Conservation (phyloP, 129 eudicot genomes). For the Erigeron canadensis region DNA sequence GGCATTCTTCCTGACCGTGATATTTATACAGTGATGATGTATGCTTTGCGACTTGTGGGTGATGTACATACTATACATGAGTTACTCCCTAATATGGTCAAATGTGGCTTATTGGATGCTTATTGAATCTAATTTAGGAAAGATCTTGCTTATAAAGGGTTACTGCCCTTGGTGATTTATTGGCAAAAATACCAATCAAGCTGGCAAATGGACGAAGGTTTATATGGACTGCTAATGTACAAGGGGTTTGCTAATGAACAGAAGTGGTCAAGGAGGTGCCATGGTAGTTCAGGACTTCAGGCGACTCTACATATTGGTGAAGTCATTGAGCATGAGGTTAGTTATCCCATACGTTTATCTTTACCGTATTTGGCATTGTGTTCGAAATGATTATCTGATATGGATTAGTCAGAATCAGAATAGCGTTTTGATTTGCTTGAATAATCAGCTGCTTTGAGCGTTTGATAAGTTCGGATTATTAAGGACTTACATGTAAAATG, state of each 20-base stretch:
- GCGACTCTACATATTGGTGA: slow-evolving; percentile 88
- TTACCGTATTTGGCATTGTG: neutral
- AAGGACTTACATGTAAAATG: too few species aligned
- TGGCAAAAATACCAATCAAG: neutral
- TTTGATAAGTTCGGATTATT: too few species aligned
- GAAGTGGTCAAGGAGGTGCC: slow-evolving; percentile 68
- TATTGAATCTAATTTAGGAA: slow-evolving; percentile 20
- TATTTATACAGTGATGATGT: slow-evolving; percentile 47
- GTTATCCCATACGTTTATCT: slow-evolving; percentile 9
- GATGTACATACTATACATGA: slow-evolving; percentile 38
- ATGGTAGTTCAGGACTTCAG: slow-evolving; percentile 74
- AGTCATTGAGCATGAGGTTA: slow-evolving; percentile 93
- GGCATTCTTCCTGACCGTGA: slow-evolving; percentile 56
- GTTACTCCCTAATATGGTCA: slow-evolving; percentile 45
- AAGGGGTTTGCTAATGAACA: slow-evolving; percentile 86
- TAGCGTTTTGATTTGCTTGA: neutral
- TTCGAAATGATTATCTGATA: neutral
- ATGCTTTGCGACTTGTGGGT: slow-evolving; percentile 42
- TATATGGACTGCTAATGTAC: too few species aligned
- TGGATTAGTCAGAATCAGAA: neutral
- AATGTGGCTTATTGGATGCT: slow-evolving; percentile 48
- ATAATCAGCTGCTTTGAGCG: too few species aligned
- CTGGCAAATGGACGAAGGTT: too few species aligned
- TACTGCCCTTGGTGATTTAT: neutral
- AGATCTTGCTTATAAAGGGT: too few species aligned